phyloP scores from a whole-genome alignment of 176 grass and related monocot species.

The Echinochloa phyllopogon region DNA sequence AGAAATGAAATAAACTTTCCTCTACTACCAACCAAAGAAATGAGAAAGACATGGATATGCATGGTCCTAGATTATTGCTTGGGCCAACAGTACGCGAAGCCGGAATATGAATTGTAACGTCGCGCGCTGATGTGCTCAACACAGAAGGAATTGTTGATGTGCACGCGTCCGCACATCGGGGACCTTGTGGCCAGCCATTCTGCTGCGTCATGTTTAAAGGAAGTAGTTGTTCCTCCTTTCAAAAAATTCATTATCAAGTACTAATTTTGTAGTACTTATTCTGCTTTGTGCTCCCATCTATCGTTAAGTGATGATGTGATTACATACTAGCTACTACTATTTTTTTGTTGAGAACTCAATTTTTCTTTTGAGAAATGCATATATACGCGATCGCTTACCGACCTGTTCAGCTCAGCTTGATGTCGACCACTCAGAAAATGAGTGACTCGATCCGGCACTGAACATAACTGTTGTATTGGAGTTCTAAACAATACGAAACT shows the following conservation, averaged over 20 bases:
- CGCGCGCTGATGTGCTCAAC: background rate
- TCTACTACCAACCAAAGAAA: slow-evolving; percentile 14
- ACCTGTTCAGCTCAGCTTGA: no score
- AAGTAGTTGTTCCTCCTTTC: background rate
- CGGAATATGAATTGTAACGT: background rate
- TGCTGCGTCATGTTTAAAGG: background rate
- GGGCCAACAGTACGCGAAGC: background rate
- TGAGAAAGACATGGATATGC: background rate
- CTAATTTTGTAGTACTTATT: background rate
- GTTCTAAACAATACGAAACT: no score
- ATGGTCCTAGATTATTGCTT: background rate
- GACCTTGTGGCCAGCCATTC: background rate
- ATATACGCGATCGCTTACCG: no score
- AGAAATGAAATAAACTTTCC: slow-evolving; percentile 21
- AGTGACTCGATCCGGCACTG: no score
- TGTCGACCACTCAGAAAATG: no score
- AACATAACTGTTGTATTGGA: no score
- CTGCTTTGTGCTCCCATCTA: background rate
- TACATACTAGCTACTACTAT: background rate
- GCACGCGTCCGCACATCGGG: background rate
- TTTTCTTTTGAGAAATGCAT: background rate
- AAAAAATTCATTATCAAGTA: background rate
- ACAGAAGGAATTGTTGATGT: background rate
- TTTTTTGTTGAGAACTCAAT: background rate
- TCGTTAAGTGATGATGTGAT: background rate